Conservation (phyloP, 129 eudicot species). For the Chrysanthemum makinoi region DNA sequence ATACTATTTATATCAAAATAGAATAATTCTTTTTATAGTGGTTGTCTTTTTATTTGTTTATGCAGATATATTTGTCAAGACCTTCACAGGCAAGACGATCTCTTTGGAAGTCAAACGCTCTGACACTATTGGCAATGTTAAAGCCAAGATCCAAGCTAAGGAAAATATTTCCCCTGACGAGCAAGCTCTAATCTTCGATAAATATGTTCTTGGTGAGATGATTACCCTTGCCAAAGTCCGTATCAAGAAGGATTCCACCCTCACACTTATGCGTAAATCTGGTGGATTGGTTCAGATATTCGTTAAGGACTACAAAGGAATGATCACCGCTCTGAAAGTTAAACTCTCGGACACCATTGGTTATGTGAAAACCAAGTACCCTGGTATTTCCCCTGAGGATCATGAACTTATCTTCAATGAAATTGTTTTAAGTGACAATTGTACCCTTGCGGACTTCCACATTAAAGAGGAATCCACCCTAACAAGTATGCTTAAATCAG, state of each 20-base stretch:
- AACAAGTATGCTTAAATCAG: neutral
- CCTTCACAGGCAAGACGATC: neutral
- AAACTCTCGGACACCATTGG: neutral
- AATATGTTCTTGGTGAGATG: neutral
- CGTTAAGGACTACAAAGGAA: neutral
- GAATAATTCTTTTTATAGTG: too few relatives aligned
- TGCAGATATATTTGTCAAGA: neutral
- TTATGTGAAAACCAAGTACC: neutral
- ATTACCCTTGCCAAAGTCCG: neutral
- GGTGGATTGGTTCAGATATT: neutral
- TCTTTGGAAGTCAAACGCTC: neutral
- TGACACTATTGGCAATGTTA: neutral
- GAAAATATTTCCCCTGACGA: neutral
- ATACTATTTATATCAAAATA: too few relatives aligned
- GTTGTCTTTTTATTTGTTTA: too few relatives aligned
- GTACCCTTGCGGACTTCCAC: constrained; percentile 3
- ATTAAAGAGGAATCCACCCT: neutral
- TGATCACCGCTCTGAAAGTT: neutral
- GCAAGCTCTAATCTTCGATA: neutral
- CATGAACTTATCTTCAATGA: neutral
- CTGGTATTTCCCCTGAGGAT: neutral
- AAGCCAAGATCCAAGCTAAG: neutral
- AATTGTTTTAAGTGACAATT: neutral
- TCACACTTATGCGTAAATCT: constrained; percentile 1
- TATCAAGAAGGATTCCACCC: neutral